Base-by-base conservation (phyloP, 2,329 filamentous ascomycete genomes). In the Neofusicoccum parvum region DNA sequence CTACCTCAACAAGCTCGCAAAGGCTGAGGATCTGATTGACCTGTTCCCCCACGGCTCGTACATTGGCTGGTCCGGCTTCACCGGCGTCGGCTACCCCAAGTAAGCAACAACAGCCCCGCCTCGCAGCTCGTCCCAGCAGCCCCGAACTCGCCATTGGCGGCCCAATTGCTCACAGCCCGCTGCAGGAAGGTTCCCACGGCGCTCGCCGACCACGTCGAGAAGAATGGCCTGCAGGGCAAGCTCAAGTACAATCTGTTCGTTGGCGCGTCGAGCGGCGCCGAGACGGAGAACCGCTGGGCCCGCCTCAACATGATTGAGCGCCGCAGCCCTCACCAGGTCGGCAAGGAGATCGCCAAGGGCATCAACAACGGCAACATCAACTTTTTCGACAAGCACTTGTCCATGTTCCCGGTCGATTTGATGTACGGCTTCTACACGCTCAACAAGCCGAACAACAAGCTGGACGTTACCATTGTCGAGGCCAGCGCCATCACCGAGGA, bases 231-330 rank as follows among this genome's bases (percentile, higher is more conserved):
- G 15, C 88, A 96, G 79, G 92, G 92, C 65, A 83, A 96, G 83
- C 82, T 96, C 70, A 91, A 91, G 73, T 96, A 96, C 83, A 90
- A 88, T 65, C 86, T 96, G 17, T 96, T 96, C 71, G 92, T 96
- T 10, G 93, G 92, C 62, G 92, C 92, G n/a, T 94, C 91, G 5
- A 93, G 91, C 15, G 92, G 92, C 43, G 90, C 92, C 17, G 92
- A 95, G 81, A 96, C 92, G 0, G 92, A 96, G 82, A 95, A 95
- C 79, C 85, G 92, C 78, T 96, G 93, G 93, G 92, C 93, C n/a
- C 79, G 82, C 4, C 82, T 94, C 69, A 90, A 96, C 80, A 96
- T 96, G 92, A 96, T 96, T 72, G 90, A 94, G 81, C 85, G 92
- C 65, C 87, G 92, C 65, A 87, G 87, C 71, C 92, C 92, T 65